Conservation (phyloP, 306 rosid genomes). For the Cicer pinnatifidum region DNA sequence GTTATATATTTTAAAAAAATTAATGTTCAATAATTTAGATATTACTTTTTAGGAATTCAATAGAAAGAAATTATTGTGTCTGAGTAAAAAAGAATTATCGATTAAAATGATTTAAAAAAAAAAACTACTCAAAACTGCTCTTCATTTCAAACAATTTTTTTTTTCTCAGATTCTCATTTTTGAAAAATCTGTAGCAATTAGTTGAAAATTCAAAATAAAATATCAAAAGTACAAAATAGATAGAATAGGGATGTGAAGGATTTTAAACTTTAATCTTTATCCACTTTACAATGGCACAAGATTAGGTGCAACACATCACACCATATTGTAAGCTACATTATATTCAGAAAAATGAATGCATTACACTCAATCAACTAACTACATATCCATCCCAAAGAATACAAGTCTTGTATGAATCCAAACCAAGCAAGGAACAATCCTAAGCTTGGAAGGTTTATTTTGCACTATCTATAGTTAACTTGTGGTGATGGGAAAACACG, state of each 20-base stretch:
- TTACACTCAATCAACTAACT: conserved; percentile 47
- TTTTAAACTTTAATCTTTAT: not conserved
- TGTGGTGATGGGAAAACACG: conserved; percentile 67
- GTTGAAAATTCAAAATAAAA: no score
- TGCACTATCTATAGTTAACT: conserved; percentile 59
- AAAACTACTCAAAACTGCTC: no score
- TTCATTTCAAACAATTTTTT: no score
- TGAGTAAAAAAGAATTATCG: no score
- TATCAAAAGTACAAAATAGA: not conserved
- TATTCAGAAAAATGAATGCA: conserved; percentile 56
- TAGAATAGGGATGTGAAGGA: not conserved
- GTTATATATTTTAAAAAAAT: not conserved
- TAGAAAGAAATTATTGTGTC: no score
- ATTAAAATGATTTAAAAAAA: no score
- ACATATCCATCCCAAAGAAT: conserved; percentile 39
- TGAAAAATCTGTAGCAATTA: no score
- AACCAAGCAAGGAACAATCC: conserved; percentile 41
- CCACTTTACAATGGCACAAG: conserved; percentile 31
- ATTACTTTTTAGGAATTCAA: no score
- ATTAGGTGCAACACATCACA: conserved; percentile 30
- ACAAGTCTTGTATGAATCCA: conserved; percentile 42
- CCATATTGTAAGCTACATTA: conserved; percentile 44
- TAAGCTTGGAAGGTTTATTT: conserved; percentile 30
- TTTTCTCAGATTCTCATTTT: no score
- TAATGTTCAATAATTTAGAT: no score